These are phyloP conservation scores for Vaccinium corymbosum DNA, from an alignment of 148 eudicot species.

Conservation along the genomic window DNA sequence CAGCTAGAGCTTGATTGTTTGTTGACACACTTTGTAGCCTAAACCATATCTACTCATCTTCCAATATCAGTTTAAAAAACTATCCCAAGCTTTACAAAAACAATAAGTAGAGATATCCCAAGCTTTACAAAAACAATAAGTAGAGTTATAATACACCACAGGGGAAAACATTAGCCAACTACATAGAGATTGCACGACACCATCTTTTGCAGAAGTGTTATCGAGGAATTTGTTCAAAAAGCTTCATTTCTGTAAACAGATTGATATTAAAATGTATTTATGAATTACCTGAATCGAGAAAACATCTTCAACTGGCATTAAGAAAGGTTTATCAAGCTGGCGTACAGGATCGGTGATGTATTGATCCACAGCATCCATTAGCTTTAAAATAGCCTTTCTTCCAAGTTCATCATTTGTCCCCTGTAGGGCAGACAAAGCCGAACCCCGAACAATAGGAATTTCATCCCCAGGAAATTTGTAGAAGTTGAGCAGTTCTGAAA, in stretches of 20 bases:
- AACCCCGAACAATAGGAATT: conserved; percentile 77
- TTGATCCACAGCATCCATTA: conserved; percentile 94
- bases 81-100: background rate
- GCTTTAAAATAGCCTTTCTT: conserved; percentile 68
- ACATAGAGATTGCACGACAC: background rate
- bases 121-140: background rate
- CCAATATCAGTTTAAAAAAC: background rate
- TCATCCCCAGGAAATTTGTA: conserved; percentile 95
- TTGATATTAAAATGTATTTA: background rate
- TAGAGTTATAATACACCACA: background rate
- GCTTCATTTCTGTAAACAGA: background rate
- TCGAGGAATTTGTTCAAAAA: background rate
- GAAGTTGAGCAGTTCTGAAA: conserved; percentile 80
- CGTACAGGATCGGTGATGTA: conserved; percentile 83
- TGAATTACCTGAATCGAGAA: conserved; percentile 81
- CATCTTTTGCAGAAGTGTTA: background rate
- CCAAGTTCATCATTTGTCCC: conserved; percentile 89
- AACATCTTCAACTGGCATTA: conserved; percentile 93
- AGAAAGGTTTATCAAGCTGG: conserved; percentile 80
- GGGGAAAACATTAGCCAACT: background rate
- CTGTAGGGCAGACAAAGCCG: conserved; percentile 85
- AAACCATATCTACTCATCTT: background rate
- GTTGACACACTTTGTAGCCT: background rate
- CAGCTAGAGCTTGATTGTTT: background rate
- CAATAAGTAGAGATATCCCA: background rate